Conservation (phyloP, 2,329 filamentous ascomycete species). For the Aspergillus bombycis region DNA sequence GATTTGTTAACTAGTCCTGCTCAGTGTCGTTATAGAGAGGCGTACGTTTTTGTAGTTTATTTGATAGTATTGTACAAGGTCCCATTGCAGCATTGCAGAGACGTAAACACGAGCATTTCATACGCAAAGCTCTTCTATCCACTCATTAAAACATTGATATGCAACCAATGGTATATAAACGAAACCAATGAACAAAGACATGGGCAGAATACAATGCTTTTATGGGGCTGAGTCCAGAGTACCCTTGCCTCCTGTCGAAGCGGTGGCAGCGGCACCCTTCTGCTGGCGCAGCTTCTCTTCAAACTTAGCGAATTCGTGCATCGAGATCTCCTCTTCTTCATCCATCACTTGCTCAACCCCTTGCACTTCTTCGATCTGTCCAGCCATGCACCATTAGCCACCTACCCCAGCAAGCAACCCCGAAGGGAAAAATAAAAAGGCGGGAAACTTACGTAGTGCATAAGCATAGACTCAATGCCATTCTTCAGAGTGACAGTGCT, state of each 20-base stretch:
- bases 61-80: constrained; percentile 5
- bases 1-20: neutral
- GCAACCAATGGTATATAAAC: constrained; percentile 10
- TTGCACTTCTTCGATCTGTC: constrained; percentile 90
- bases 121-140: constrained; percentile 5
- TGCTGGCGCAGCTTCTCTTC: constrained; percentile 77
- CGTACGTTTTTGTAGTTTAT: neutral
- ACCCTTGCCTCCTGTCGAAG: constrained; percentile 54
- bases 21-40: neutral
- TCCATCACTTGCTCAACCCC: constrained; percentile 89
- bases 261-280: constrained; percentile 55
- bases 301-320: constrained; percentile 90
- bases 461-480: constrained; percentile 97
- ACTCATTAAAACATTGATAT: constrained; percentile 6
- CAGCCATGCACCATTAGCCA: constrained; percentile 23
- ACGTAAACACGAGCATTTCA: neutral
- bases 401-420: neutral
- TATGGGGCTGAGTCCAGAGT: constrained; percentile 55
- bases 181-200: constrained; percentile 4
- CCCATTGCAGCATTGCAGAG: neutral
- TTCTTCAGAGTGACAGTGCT: constrained; percentile 97
- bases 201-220: constrained; percentile 1
- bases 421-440: neutral
- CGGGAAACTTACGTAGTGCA: constrained; percentile 76
- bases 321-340: constrained; percentile 84